A percentile compares a stretch with the other conserved stretches of the same genome.
Conservation (phyloP, 2,329 filamentous ascomycete species). For the Akanthomyces dipterigenus region DNA sequence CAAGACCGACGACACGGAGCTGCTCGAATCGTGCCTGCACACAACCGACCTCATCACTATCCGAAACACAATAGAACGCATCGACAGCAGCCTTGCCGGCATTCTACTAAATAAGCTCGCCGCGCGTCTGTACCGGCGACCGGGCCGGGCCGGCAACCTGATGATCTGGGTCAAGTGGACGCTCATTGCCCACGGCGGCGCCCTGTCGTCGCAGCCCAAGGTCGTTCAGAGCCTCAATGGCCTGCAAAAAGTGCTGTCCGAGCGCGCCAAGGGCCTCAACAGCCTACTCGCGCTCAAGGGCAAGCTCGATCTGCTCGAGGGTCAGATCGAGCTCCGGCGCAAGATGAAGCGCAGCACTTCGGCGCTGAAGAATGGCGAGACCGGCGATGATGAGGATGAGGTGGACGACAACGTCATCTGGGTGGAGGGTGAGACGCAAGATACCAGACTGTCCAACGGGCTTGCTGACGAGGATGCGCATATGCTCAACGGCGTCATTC, state of each 20-base stretch:
- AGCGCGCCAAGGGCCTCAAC: slow-evolving; percentile 74
- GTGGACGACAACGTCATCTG: slow-evolving; percentile 72
- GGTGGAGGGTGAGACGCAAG: slow-evolving; percentile 72
- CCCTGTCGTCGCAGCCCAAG: slow-evolving; percentile 78
- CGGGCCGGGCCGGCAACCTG: slow-evolving; percentile 81
- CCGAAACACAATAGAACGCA: slow-evolving; percentile 79
- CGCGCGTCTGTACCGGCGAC: slow-evolving; percentile 76
- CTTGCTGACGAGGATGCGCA: slow-evolving; percentile 31
- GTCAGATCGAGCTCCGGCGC: slow-evolving; percentile 76
- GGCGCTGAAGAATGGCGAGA: slow-evolving; percentile 37
- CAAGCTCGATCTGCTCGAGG: slow-evolving; percentile 88
- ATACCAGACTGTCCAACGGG: slow-evolving; percentile 31
- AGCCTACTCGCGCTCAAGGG: slow-evolving; percentile 85
- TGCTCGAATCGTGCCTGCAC: slow-evolving; percentile 88
- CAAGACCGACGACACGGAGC: slow-evolving; percentile 79
- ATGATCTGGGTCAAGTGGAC: slow-evolving; percentile 97
- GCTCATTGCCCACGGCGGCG: slow-evolving; percentile 84
- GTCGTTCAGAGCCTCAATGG: slow-evolving; percentile 70
- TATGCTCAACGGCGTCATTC: slow-evolving; percentile 46
- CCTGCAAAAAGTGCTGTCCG: slow-evolving; percentile 79
- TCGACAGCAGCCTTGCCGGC: slow-evolving; percentile 78
- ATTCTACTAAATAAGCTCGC: slow-evolving; percentile 76
- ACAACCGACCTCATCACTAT: slow-evolving; percentile 71
- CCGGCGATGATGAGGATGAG: slow-evolving; percentile 46
- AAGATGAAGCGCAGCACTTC: slow-evolving; percentile 49